phyloP scores from a whole-genome alignment of 495 filamentous ascomycete species.

The Immersiella caudata region DNA sequence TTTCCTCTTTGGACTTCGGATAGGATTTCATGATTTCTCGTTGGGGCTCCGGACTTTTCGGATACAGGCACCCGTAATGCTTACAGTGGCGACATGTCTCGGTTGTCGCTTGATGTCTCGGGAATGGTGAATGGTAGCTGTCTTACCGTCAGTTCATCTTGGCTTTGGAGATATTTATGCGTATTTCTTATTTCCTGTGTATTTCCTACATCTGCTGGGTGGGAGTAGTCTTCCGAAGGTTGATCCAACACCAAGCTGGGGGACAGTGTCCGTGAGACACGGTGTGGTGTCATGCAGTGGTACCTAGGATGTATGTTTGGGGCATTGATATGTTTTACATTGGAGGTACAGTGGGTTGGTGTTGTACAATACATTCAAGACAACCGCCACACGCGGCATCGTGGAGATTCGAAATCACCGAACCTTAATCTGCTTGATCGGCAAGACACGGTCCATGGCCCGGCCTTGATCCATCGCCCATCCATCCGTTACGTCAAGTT shows the following conservation, averaged over 20 bases:
- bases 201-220: too few relatives aligned
- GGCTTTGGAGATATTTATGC: background rate
- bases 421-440: slow-evolving; percentile 32
- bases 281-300: background rate
- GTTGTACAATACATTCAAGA: background rate
- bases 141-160: background rate
- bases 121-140: background rate
- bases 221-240: background rate
- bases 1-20: background rate
- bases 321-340: background rate
- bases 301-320: background rate
- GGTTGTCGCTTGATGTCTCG: background rate
- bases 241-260: background rate
- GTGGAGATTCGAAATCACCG: background rate
- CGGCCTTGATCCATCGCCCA: slow-evolving; percentile 55
- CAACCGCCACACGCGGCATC: background rate
- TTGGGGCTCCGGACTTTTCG: background rate
- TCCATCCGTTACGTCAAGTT: slow-evolving; percentile 52
- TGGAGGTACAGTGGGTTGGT: background rate
- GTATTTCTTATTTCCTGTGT: background rate
- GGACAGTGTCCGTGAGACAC: background rate
- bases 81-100: background rate
- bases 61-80: background rate
- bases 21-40: background rate
- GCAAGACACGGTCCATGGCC: slow-evolving; percentile 52